Evolutionary conservation across 2,329 filamentous ascomycete genomes (phyloP).

Genomic region (Fusarium sp.): DNA sequence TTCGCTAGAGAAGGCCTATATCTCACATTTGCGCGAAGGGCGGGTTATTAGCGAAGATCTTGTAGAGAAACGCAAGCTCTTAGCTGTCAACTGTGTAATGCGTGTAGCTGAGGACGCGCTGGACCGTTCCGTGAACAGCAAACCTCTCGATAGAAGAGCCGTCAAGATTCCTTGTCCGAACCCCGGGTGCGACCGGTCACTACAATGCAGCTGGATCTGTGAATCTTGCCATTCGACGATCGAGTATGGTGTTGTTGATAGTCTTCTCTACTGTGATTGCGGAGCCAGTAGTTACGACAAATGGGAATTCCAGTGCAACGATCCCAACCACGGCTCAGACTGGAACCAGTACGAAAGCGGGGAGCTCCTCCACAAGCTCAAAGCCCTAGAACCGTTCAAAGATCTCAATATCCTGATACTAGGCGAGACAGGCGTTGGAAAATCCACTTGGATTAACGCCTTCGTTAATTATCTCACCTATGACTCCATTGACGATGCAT

Average conservation of each 20-base stretch:
- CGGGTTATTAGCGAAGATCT: background rate
- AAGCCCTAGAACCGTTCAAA: background rate
- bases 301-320: background rate
- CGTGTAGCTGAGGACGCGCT: background rate
- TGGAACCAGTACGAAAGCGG: background rate
- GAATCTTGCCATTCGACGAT: background rate
- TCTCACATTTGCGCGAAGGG: background rate
- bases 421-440: slow-evolving; percentile 45
- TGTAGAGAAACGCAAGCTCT: background rate
- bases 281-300: background rate
- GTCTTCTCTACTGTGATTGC: background rate
- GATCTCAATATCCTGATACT: background rate
- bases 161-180: background rate
- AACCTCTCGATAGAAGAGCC: background rate
- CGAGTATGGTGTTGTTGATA: background rate
- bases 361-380: background rate
- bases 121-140: background rate
- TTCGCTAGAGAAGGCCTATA: background rate
- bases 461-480: background rate
- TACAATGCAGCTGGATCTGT: background rate
- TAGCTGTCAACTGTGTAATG: background rate
- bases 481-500: background rate
- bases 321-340: background rate
- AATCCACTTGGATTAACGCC: background rate
- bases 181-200: background rate